These are phyloP conservation scores for Colletotrichum eleusines DNA, from an alignment of 2,329 filamentous ascomycete genomes.

Conservation along the genomic window DNA sequence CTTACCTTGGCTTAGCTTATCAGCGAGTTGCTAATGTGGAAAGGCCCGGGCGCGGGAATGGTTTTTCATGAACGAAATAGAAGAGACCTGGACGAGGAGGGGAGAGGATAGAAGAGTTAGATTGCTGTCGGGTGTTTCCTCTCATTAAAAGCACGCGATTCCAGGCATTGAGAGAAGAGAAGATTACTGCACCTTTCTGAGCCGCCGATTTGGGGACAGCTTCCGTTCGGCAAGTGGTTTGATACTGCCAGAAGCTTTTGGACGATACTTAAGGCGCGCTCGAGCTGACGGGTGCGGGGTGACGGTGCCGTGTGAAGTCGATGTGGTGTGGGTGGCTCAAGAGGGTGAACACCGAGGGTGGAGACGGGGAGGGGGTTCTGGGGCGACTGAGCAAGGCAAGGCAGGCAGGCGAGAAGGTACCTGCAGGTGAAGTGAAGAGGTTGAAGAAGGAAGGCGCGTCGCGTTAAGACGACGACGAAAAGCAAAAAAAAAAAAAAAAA, in stretches of 20 bases:
- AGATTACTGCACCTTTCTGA: slow-evolving; percentile 7
- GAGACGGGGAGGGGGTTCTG: no score
- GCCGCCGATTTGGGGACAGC: slow-evolving; percentile 13
- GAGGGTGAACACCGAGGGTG: slow-evolving; percentile 2
- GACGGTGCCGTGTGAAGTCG: slow-evolving; percentile 20
- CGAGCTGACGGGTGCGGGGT: slow-evolving; percentile 26
- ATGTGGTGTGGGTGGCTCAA: slow-evolving; percentile 17
- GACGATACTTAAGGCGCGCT: slow-evolving; percentile 2
- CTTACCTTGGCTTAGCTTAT: slow-evolving; percentile 28
- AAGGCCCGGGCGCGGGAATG: slow-evolving; percentile 6
- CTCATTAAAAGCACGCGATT: not conserved
- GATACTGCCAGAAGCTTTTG: slow-evolving; percentile 27
- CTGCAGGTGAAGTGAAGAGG: slow-evolving; percentile 2
- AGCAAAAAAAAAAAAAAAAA: not conserved
- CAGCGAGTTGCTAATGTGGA: slow-evolving; percentile 7
- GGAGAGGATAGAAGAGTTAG: not conserved
- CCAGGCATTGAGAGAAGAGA: not conserved
- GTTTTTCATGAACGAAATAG: not conserved
- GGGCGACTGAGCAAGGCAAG: not conserved
- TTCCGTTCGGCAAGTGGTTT: slow-evolving; percentile 12
- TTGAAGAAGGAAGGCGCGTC: slow-evolving; percentile 12
- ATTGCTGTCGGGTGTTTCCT: not conserved
- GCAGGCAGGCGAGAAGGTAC: not conserved
- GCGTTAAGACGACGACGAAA: not conserved
- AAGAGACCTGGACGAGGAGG: not conserved